These are phyloP conservation scores for Oryza glumipatula DNA, from an alignment of 176 grass and related monocot genomes.

Conservation along the genomic window DNA sequence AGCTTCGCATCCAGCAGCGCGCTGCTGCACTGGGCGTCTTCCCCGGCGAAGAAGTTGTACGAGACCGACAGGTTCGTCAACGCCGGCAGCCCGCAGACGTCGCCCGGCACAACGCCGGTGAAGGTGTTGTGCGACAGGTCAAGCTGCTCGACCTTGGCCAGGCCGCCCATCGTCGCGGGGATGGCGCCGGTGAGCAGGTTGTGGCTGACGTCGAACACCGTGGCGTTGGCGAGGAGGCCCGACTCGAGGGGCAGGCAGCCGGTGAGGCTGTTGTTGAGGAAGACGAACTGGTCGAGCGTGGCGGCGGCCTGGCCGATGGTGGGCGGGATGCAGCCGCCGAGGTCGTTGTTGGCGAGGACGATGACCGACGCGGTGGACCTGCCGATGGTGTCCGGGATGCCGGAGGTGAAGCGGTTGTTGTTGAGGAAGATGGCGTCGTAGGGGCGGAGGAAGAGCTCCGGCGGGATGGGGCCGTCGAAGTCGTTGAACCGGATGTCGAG, in stretches of 20 bases:
- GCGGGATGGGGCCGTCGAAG: slow-evolving; percentile 55
- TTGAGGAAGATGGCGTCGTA: slow-evolving; percentile 56
- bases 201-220: slow-evolving; percentile 46
- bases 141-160: slow-evolving; percentile 40
- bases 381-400: slow-evolving; percentile 50
- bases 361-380: slow-evolving; percentile 39
- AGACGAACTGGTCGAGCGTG: slow-evolving; percentile 46
- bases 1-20: neutral
- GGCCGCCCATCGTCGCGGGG: slow-evolving; percentile 20
- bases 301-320: slow-evolving; percentile 39
- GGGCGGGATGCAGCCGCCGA: slow-evolving; percentile 37
- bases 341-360: slow-evolving; percentile 51
- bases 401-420: slow-evolving; percentile 39
- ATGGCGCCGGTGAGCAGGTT: slow-evolving; percentile 30
- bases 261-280: slow-evolving; percentile 50
- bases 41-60: slow-evolving; percentile 18
- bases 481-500: slow-evolving; percentile 69
- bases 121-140: slow-evolving; percentile 38
- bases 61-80: slow-evolving; percentile 33
- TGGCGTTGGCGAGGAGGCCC: slow-evolving; percentile 9
- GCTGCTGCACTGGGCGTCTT: slow-evolving; percentile 1
- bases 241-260: slow-evolving; percentile 43
- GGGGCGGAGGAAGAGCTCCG: slow-evolving; percentile 43
- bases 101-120: neutral
- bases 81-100: slow-evolving; percentile 7